Conservation (phyloP, 495 filamentous ascomycete species). For the Lineolata rhizophorae region DNA sequence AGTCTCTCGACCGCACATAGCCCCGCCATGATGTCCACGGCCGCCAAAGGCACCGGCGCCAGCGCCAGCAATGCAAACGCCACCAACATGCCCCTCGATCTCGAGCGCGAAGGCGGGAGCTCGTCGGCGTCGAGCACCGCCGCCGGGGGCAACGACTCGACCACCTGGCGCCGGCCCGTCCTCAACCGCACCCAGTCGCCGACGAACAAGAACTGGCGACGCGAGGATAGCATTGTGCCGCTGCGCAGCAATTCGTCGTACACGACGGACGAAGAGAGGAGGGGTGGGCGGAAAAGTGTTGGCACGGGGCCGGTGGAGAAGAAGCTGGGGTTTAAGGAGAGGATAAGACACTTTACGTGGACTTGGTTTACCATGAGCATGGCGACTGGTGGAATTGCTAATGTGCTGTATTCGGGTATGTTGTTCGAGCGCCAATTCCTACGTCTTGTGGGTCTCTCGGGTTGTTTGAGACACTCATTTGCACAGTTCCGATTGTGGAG, state of each 20-base stretch:
- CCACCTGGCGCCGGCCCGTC: too few species aligned
- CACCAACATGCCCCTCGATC: too few species aligned
- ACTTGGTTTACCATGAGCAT: slow-evolving; percentile 30
- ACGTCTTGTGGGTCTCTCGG: too few species aligned
- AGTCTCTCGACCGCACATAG: too few species aligned
- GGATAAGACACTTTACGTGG: slow-evolving; percentile 23
- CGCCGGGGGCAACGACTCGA: too few species aligned
- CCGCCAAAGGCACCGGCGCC: too few species aligned
- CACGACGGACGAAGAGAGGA: background rate
- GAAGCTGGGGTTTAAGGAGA: slow-evolving; percentile 11
- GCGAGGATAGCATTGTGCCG: background rate
- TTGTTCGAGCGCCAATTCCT: slow-evolving; percentile 3
- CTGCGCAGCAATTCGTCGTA: background rate
- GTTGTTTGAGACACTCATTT: too few species aligned
- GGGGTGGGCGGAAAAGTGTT: background rate
- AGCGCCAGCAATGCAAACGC: too few species aligned
- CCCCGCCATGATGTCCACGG: too few species aligned
- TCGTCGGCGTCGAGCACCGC: too few species aligned
- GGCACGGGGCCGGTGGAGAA: slow-evolving; percentile 1
- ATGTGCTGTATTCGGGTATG: slow-evolving; percentile 48
- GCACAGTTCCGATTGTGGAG: too few species aligned
- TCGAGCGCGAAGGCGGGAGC: too few species aligned
- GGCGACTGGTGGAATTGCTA: slow-evolving; percentile 71
- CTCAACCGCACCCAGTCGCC: background rate
- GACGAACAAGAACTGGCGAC: background rate